phyloP scores from a whole-genome alignment of 2,329 filamentous ascomycete species.

The Boeremia lycopersici region DNA sequence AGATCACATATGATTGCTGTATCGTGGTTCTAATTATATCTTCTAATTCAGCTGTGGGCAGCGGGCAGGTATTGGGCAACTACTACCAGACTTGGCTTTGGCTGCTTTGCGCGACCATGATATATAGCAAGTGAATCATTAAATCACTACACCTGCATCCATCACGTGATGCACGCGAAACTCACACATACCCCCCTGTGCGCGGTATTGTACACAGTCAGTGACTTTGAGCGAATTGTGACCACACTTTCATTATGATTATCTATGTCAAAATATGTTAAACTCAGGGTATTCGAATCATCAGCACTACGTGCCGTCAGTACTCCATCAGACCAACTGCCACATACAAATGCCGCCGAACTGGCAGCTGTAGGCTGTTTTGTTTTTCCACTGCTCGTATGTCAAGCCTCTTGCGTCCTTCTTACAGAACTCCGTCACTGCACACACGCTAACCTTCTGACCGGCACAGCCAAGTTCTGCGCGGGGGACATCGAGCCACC shows the following conservation, averaged over 20 bases:
- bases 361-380: slow-evolving; percentile 40
- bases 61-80: too few relatives aligned
- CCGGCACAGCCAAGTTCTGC: slow-evolving; percentile 55
- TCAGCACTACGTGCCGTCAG: background rate
- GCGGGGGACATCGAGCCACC: slow-evolving; percentile 74
- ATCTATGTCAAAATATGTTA: background rate
- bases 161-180: background rate
- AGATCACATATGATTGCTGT: background rate
- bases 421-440: slow-evolving; percentile 61
- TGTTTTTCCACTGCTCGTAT: slow-evolving; percentile 46
- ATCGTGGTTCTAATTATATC: too few relatives aligned
- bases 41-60: too few relatives aligned
- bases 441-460: slow-evolving; percentile 69
- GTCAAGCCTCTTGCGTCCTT: slow-evolving; percentile 61
- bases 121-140: too few relatives aligned
- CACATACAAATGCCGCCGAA: slow-evolving; percentile 61
- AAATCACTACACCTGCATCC: too few relatives aligned
- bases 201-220: background rate
- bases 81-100: too few relatives aligned
- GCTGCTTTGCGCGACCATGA: too few relatives aligned
- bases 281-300: slow-evolving; percentile 6
- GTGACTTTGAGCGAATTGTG: too few relatives aligned
- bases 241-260: background rate
- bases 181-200: background rate
- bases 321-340: slow-evolving; percentile 53